A percentile compares a stretch with the other conserved stretches of the same genome.
Evolutionary conservation across 1,284 basidiomycete species (phyloP).

Genomic region (Chondrostereum purpureum): DNA sequence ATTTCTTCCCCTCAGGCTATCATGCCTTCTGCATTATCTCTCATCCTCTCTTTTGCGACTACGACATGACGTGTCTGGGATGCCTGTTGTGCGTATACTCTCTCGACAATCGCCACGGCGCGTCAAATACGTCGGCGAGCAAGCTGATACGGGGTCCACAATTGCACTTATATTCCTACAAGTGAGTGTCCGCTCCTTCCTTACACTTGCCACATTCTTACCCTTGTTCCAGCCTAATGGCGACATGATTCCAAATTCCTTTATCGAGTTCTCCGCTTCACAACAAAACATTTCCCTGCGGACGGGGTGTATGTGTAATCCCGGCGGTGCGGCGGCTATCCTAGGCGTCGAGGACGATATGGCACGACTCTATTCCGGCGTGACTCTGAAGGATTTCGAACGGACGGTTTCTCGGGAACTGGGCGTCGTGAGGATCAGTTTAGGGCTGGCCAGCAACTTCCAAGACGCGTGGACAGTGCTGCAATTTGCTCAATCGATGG

Average conservation of each 20-base stretch:
- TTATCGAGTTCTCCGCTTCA: constrained; percentile 64
- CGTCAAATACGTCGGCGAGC: constrained; percentile 54
- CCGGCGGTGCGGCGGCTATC: constrained; percentile 68
- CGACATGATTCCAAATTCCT: constrained; percentile 60
- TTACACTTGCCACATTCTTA: constrained; percentile 4
- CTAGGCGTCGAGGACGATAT: constrained; percentile 65
- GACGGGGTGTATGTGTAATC: constrained; percentile 82
- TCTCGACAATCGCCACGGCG: constrained; percentile 49
- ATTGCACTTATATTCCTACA: constrained; percentile 59
- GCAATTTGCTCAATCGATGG: constrained; percentile 46
- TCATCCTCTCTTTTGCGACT: constrained; percentile 46
- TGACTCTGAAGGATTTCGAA: constrained; percentile 59
- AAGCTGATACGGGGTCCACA: constrained; percentile 60
- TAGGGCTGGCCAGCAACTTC: constrained; percentile 71
- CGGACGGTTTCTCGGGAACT: constrained; percentile 55
- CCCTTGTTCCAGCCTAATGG: constrained; percentile 44
- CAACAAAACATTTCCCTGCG: constrained; percentile 62
- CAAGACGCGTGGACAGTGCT: constrained; percentile 67
- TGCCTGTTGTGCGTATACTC: constrained; percentile 58
- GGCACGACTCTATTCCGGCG: constrained; percentile 51
- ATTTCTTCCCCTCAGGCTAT: constrained; percentile 67
- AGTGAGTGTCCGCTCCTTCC: constrained; percentile 26
- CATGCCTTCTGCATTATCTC: constrained; percentile 55
- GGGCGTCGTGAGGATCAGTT: constrained; percentile 68
- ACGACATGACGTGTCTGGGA: constrained; percentile 49